phyloP scores from a whole-genome alignment of 2,329 filamentous ascomycete genomes.

The Gremmenia infestans region DNA sequence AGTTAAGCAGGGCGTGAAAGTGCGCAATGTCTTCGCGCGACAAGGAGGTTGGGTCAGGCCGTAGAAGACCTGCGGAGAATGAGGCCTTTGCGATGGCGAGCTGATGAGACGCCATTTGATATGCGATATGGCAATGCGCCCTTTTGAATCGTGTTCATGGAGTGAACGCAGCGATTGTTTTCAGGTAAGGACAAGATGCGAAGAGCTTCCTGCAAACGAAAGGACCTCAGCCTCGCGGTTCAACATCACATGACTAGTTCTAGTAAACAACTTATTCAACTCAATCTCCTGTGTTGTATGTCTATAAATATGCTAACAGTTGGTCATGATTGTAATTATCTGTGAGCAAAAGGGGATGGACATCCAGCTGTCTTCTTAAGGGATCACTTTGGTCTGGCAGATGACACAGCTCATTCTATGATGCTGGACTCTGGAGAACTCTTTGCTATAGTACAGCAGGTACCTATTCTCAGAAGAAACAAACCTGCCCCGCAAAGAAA shows the following conservation, averaged over 20 bases:
- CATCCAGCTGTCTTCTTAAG: too few species aligned
- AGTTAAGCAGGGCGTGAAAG: constrained; percentile 62
- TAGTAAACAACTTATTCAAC: too few species aligned
- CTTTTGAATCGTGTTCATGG: neutral
- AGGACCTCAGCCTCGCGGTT: constrained; percentile 2
- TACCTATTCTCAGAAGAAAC: too few species aligned
- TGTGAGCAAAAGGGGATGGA: too few species aligned
- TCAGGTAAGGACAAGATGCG: neutral
- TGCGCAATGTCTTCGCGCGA: constrained; percentile 63
- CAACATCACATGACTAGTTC: too few species aligned
- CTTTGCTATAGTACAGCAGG: too few species aligned
- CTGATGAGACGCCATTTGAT: constrained; percentile 60
- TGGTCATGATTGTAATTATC: too few species aligned
- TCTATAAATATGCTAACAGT: neutral
- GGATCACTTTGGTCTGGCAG: too few species aligned
- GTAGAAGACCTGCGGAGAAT: constrained; percentile 68
- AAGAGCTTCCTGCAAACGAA: neutral
- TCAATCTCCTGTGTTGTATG: neutral
- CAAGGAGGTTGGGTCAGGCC: constrained; percentile 66
- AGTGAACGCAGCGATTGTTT: neutral
- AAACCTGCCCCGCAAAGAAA: too few species aligned
- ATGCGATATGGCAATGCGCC: neutral
- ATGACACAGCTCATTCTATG: too few species aligned
- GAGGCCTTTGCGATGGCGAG: constrained; percentile 74
- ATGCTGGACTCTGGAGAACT: too few species aligned